These are phyloP conservation scores for Penicillium psychrosexuale DNA, from an alignment of 2,329 filamentous ascomycete species.

Conservation along the genomic window DNA sequence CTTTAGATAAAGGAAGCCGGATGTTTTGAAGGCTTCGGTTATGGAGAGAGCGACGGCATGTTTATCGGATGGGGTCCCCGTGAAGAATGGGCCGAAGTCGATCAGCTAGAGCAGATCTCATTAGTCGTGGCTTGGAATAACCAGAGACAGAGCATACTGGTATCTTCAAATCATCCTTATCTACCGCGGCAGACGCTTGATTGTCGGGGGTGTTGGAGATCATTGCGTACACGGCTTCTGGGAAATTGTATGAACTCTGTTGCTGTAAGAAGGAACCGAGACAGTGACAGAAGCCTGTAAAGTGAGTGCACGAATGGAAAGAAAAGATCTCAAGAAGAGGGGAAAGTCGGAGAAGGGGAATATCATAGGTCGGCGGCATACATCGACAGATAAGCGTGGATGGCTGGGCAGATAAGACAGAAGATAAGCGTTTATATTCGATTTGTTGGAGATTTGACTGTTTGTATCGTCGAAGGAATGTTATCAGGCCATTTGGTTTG, in stretches of 20 bases:
- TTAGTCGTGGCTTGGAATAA: neutral
- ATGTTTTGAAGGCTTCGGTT: conserved; percentile 74
- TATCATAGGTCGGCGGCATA: neutral
- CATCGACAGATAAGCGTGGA: neutral
- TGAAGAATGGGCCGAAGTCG: conserved; percentile 71
- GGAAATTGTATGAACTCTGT: neutral
- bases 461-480: too few species aligned
- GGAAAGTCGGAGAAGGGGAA: neutral
- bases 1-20: conserved; percentile 85
- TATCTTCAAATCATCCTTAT: conserved; percentile 46
- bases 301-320: neutral
- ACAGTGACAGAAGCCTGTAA: neutral
- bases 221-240: neutral
- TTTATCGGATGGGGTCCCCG: conserved; percentile 59
- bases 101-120: conserved; percentile 58
- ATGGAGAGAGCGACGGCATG: conserved; percentile 66
- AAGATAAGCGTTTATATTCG: neutral
- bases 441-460: neutral
- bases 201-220: conserved; percentile 7
- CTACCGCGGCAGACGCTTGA: conserved; percentile 35
- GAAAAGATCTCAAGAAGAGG: neutral
- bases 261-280: too few species aligned
- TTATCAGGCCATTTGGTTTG: neutral
- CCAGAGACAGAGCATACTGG: conserved; percentile 30
- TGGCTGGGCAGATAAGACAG: neutral